Conservation (phyloP, 2,329 filamentous ascomycete species). For the Gliomastix tumulicola region DNA sequence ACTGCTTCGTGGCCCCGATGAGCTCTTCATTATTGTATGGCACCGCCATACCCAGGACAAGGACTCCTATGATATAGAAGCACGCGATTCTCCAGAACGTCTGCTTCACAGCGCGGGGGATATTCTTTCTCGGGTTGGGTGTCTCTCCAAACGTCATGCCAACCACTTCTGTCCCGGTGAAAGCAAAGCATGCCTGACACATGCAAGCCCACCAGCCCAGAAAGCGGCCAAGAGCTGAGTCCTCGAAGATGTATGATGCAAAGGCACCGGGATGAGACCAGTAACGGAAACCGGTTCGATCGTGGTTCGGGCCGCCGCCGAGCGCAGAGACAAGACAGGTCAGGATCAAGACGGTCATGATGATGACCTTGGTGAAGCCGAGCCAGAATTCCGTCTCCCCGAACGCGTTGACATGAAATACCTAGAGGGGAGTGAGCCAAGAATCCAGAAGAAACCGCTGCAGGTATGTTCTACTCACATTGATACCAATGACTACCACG, state of each 20-base stretch:
- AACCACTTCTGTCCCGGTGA: slow-evolving; percentile 8
- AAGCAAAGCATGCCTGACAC: slow-evolving; percentile 26
- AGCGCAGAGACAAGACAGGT: slow-evolving; percentile 24
- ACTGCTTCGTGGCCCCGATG: slow-evolving; percentile 15
- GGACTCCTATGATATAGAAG: slow-evolving; percentile 14
- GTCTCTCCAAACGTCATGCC: slow-evolving; percentile 13
- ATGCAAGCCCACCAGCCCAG: slow-evolving; percentile 30
- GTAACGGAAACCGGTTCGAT: slow-evolving; percentile 33
- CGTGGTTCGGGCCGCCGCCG: slow-evolving; percentile 26
- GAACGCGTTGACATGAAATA: slow-evolving; percentile 30
- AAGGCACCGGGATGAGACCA: slow-evolving; percentile 36
- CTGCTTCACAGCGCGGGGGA: slow-evolving; percentile 13
- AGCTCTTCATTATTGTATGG: slow-evolving; percentile 17
- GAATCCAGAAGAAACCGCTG: neutral
- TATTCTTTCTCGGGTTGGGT: slow-evolving; percentile 12
- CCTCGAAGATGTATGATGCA: slow-evolving; percentile 22
- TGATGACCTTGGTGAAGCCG: slow-evolving; percentile 33
- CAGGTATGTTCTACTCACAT: slow-evolving; percentile 6
- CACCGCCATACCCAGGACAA: slow-evolving; percentile 15
- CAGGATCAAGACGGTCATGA: slow-evolving; percentile 30
- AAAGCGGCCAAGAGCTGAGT: slow-evolving; percentile 22
- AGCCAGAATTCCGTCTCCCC: slow-evolving; percentile 43
- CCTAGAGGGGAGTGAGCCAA: slow-evolving; percentile 8
- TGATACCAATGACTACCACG: slow-evolving; percentile 22
- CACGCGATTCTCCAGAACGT: slow-evolving; percentile 15